Evolutionary conservation across 2,329 filamentous ascomycete genomes (phyloP), one percentile per base, ranked within the genome.

Genomic region (Fusarium abutilonis): DNA sequence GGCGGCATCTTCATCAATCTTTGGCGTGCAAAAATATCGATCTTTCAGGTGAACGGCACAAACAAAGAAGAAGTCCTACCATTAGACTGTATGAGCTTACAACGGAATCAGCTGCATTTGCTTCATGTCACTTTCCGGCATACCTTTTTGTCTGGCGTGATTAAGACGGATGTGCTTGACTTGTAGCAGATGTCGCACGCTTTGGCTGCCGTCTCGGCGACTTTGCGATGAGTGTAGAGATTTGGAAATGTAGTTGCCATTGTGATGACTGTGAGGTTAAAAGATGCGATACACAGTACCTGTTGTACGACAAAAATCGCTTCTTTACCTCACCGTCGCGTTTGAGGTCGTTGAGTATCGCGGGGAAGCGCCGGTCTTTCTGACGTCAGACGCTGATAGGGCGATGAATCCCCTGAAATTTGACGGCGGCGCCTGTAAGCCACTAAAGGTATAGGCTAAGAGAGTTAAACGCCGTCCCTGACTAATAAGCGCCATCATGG

Each of bases 171-270:
- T 7, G 89, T 87, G 56, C 89, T 92, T 9, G 91, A 90, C 77
- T 95, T 96, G 81, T 89, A 96, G 82, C 95, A 98, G 63, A 98
- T 87, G 76, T 92, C 90, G 77, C 95, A 99, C 45, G 91, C 83
- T 77, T 91, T 96, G 11, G 91, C 85, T 2, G 89, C 85, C n/a
- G 87, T 85, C 28, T 96, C 92, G 11, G 93, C 93, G 32, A 98
- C 94, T 67, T 88, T 91, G 45, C 94, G 90, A 64, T 93, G 90
- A 63, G 91, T 87, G 78, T 94, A 98, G 28, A 90, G 77, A 72
- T 98, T 98, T 38, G 86, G 85, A 56, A 94, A 86, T 3, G 71
- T 66, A 2, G 68, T 65, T 2, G 83, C 78, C 79, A 83, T 84
- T 52, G 19, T 58, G 21, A 11, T 4, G 28, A 15, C 23, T 21